Evolutionary conservation across 345 rosid species (phyloP).

Genomic region (Pistacia integerrima): DNA sequence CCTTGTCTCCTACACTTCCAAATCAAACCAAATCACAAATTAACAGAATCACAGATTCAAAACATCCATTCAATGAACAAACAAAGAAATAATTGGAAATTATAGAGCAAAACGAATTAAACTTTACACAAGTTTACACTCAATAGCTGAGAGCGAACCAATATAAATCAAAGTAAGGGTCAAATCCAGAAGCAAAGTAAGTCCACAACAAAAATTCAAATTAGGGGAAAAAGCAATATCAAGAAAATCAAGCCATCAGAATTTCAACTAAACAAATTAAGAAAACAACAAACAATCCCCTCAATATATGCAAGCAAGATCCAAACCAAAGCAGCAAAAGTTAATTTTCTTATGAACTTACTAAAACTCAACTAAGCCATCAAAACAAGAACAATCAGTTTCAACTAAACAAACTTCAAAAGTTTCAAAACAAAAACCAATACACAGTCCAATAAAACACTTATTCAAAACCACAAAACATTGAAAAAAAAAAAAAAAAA

Average conservation of each 20-base stretch:
- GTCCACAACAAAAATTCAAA: background rate
- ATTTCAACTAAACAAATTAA: background rate
- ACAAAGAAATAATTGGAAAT: background rate
- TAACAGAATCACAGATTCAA: background rate
- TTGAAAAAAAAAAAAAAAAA: background rate
- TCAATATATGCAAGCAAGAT: conserved; percentile 22
- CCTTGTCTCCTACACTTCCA: background rate
- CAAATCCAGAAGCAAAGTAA: background rate
- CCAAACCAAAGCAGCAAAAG: conserved; percentile 11
- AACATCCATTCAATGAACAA: background rate
- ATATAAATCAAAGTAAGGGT: conserved; percentile 1
- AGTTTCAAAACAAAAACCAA: background rate
- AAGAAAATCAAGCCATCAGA: conserved; percentile 1
- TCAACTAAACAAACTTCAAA: conserved; percentile 11
- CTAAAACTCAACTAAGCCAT: conserved; percentile 12
- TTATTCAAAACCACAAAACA: background rate
- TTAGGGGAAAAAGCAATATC: background rate
- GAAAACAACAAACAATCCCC: conserved; percentile 4
- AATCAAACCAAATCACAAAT: conserved; percentile 1
- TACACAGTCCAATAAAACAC: conserved; percentile 7
- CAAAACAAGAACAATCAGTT: conserved; percentile 12
- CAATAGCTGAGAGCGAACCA: background rate
- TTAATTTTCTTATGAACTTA: conserved; percentile 16
- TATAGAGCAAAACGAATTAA: conserved; percentile 3
- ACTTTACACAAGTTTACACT: conserved; percentile 12